phyloP scores from a whole-genome alignment of 2,329 filamentous ascomycete species.

The Penicillium paneum region DNA sequence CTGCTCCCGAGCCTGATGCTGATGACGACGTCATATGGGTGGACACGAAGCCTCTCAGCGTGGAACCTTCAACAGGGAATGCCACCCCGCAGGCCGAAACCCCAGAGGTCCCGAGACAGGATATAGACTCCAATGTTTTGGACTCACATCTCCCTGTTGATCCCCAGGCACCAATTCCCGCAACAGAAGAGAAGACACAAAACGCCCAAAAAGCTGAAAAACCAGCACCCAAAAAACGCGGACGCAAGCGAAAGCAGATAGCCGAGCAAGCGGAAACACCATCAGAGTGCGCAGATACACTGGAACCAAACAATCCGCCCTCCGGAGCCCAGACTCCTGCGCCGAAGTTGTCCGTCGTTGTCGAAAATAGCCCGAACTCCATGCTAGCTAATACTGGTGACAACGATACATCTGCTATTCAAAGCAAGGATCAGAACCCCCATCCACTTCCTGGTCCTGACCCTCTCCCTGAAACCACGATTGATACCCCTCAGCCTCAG shows the following conservation, averaged over 20 bases:
- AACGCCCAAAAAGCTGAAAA: background rate
- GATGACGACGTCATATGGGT: conserved; percentile 45
- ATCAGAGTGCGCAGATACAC: background rate
- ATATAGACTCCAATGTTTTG: background rate
- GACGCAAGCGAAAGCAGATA: conserved; percentile 41
- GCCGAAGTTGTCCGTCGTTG: background rate
- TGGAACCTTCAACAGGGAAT: background rate
- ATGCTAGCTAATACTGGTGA: background rate
- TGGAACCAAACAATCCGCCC: background rate
- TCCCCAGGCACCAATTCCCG: background rate
- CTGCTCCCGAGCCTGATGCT: conserved; percentile 30
- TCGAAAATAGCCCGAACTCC: conserved; percentile 1
- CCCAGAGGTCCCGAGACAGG: background rate
- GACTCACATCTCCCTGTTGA: background rate
- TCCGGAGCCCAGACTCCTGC: background rate
- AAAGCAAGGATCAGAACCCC: conserved; percentile 2
- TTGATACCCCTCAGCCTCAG: conserved; percentile 4
- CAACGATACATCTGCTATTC: background rate
- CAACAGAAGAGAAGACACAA: background rate
- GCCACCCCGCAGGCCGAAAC: conserved; percentile 8
- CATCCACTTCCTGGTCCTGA: background rate
- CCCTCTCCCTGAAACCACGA: background rate
- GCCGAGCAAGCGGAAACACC: conserved; percentile 19
- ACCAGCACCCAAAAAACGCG: conserved; percentile 41
- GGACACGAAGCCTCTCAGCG: conserved; percentile 27